phyloP scores from a whole-genome alignment of 768 basidiomycete species.

The Roridomyces roridus region DNA sequence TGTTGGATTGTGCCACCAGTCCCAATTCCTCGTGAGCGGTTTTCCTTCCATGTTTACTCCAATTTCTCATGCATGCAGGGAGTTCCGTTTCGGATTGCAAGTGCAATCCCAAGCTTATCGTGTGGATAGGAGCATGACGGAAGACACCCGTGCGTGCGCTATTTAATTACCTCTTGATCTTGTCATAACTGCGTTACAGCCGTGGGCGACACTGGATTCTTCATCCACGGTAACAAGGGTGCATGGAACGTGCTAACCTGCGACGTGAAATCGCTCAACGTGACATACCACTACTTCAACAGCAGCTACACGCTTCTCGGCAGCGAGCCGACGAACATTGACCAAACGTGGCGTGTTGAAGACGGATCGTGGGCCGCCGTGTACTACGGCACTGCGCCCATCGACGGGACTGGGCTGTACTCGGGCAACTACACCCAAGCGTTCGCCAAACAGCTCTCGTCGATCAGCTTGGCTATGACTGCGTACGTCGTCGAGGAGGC shows the following conservation, averaged over 20 bases:
- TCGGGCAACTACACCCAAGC: not conserved
- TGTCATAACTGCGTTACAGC: not conserved
- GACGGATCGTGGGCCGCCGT: not conserved
- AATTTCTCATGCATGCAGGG: not conserved
- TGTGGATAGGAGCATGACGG: no score
- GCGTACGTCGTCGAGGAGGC: not conserved
- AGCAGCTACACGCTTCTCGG: not conserved
- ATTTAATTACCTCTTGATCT: not conserved
- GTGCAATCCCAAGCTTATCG: not conserved
- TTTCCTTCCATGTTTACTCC: not conserved
- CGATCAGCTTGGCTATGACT: not conserved
- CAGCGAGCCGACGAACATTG: not conserved
- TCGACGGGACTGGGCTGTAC: not conserved
- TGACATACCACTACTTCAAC: not conserved
- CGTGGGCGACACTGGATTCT: not conserved
- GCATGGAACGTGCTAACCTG: not conserved
- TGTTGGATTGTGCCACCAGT: not conserved
- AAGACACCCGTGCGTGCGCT: no score
- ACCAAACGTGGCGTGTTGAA: not conserved
- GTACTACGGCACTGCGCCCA: not conserved
- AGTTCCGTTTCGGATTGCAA: not conserved
- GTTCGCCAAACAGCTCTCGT: not conserved
- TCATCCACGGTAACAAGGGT: not conserved
- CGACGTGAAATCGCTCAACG: not conserved
- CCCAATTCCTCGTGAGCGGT: not conserved